phyloP scores from a whole-genome alignment of 169 alveolate genomes.

The Eimeria acervulina region DNA sequence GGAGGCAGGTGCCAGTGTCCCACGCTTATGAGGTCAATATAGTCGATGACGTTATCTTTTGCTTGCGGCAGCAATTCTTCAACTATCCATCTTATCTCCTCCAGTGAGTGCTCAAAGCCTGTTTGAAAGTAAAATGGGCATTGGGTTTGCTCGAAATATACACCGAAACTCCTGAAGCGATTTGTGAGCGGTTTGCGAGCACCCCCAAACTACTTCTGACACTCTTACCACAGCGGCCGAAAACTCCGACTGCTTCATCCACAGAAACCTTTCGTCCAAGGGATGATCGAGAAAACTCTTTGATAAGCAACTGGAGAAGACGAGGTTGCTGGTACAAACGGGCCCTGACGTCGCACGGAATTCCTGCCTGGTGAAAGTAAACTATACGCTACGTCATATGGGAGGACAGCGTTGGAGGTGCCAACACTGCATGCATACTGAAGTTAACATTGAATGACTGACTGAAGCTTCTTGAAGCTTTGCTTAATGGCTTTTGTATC shows the following conservation, averaged over 20 bases:
- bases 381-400: not conserved
- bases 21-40: constrained; percentile 59
- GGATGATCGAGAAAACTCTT: constrained; percentile 54
- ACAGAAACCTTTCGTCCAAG: constrained; percentile 53
- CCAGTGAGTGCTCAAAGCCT: constrained; percentile 38
- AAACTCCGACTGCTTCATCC: constrained; percentile 23
- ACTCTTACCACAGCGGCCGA: constrained; percentile 40
- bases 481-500: not conserved
- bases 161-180: not conserved
- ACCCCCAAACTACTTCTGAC: not conserved
- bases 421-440: not conserved
- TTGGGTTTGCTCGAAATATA: too few species aligned
- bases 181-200: not conserved
- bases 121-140: not conserved
- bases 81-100: not conserved
- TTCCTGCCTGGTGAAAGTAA: not conserved
- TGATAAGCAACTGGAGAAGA: constrained; percentile 16
- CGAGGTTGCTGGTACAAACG: constrained; percentile 75
- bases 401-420: not conserved
- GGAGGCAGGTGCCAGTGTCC: not conserved
- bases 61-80: constrained; percentile 20
- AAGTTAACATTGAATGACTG: not conserved
- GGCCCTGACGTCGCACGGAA: not conserved
- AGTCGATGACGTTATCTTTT: not conserved
- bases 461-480: constrained; percentile 62